phyloP scores from a whole-genome alignment of 495 filamentous ascomycete genomes.

The Cryomyces antarcticus region DNA sequence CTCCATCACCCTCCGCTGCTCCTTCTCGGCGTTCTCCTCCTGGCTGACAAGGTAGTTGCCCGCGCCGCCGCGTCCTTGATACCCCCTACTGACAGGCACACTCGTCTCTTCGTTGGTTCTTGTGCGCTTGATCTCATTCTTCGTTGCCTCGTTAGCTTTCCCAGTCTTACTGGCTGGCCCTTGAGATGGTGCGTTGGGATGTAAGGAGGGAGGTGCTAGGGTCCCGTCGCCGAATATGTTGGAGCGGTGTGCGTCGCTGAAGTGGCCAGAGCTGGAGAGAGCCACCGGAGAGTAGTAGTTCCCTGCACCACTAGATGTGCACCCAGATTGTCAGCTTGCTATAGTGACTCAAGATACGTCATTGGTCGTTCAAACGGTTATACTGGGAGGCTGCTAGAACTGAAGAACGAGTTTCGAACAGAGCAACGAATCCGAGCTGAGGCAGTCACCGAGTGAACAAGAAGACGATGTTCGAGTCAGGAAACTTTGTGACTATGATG shows the following conservation, averaged over 20 bases:
- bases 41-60: neutral
- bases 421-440: no score
- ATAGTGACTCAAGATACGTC: no score
- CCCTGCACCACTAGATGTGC: slow-evolving; percentile 29
- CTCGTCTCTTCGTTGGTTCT: neutral
- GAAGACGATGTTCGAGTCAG: no score
- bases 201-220: neutral
- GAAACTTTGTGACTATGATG: no score
- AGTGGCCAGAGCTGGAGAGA: slow-evolving; percentile 10
- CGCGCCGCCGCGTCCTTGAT: neutral
- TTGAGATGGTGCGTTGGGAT: no score
- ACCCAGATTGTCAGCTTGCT: no score
- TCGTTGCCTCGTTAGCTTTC: no score
- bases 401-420: no score
- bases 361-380: no score
- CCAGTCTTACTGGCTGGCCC: neutral
- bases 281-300: slow-evolving; percentile 29
- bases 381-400: no score
- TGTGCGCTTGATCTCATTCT: no score
- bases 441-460: no score
- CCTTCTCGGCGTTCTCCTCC: neutral
- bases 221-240: slow-evolving; percentile 4
- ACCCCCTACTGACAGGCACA: neutral
- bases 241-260: slow-evolving; percentile 4
- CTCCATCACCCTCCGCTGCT: neutral